Evolutionary conservation across 768 basidiomycete genomes (phyloP), one percentile per base, ranked within the genome.

Genomic region (Agaricus blazei): DNA sequence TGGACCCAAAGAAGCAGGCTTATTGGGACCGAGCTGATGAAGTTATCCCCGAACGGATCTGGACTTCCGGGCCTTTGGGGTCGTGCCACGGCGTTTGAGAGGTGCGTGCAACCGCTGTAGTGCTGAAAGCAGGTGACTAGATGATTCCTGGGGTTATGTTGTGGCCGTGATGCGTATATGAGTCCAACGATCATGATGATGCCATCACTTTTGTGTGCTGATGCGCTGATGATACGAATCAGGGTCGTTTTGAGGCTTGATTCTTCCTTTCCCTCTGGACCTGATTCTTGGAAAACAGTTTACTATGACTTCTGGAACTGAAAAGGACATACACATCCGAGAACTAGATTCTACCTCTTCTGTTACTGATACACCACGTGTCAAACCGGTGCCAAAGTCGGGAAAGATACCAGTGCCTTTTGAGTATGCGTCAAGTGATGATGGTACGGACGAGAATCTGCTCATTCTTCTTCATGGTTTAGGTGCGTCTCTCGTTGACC

Each of bases 391-490:
- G 1, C 88, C 87, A 0, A 72, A 70, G 38, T 56, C 48, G 29
- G 43, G 72, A 12, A 66, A 65, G 15, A 74, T 87, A 43, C 71
- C 80, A 1, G 75, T 81, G 15, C 78, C 79, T 19, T 90, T 87
- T 67, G 72, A 71, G 2, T 96, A 94, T 67, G 58, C 72, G 4
- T 75, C 90, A 12, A 92, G 90, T 58, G 78, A 84, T 57, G 90
- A 94, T 66, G 90, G 90, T 43, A 87, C 83, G 8, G 91, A 95
- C 61, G 87, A 91, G 67, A 95, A 95, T 67, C 69, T 95, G 15
- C 70, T 96, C 24, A 77, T 96, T 57, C 75, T 96, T 31, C 72
- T 96, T 7, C 93, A 96, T 59, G 93, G 93, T 0, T 79, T 95
- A 26, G 93, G 93, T 91, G 59, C 12, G 31, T 34, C 7, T 23